Evolutionary conservation across 768 basidiomycete genomes (phyloP), one percentile per base, ranked within the genome.

Genomic region (Boletus pseudo-olivaceus): DNA sequence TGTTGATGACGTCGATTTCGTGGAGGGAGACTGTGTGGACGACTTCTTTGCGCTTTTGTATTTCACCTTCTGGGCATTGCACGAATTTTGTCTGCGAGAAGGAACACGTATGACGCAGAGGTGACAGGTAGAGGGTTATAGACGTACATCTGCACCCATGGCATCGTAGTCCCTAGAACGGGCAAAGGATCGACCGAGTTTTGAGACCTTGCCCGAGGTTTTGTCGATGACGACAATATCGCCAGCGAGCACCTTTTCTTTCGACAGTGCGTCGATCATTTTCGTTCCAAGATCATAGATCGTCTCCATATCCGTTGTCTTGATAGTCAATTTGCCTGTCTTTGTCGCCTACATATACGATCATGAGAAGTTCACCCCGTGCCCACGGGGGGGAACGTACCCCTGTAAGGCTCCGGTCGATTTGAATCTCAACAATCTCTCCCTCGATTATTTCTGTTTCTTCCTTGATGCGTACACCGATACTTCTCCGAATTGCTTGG

Each of bases 1-100:
- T 93, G 78, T 98, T 99, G 78, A 98, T 98, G 49, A 98, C 95
- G 67, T 99, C 97, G 63, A 99, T 98, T 75, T 99, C 97, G 72
- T 98, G 97, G 14, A 99, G 77, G 1, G 95, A 94, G 10, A 98
- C 95, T 0, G 95, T 98, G 72, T 99, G 97, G 8, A 94, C 90
- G 54, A 98, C 90, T 73, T 98, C 94, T 77, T 93, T 93, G 59
- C 96, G 87, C 64, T 94, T 95, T 76, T 98, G 97, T 53, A 98
- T 86, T 73, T 99, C 96, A 52, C 97, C 97, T 60, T 96, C 93
- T 4, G 97, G 97, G 68, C 93, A 96, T 77, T 95, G 93, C 11
- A 99, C 94, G 63, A 98, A 98, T 77, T 89, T 95, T 41, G 96
- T 98, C 96, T 98, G 67, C 50, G 33, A 51, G 33, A 53, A 20